These are phyloP conservation scores for Aphanomyces invadans DNA, from an alignment of 352 stramenopile species.

Conservation along the genomic window DNA sequence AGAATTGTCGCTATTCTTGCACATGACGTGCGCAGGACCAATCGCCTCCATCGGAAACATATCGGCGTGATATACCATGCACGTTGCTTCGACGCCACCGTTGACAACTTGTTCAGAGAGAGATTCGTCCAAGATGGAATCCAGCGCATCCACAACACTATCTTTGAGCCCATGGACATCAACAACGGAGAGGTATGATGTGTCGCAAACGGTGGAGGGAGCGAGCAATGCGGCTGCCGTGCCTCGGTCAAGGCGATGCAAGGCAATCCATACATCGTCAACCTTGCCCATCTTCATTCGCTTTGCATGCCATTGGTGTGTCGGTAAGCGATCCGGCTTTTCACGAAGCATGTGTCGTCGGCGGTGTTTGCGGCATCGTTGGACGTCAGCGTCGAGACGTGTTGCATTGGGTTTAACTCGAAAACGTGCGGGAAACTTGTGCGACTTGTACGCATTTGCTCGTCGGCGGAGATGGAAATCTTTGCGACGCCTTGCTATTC, in stretches of 20 bases:
- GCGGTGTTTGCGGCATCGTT: slow-evolving; percentile 17
- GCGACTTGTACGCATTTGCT: slow-evolving; percentile 17
- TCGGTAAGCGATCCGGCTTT: slow-evolving; percentile 10
- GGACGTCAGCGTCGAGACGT: not conserved
- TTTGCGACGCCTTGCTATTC: not conserved
- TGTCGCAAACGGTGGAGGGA: slow-evolving; percentile 5
- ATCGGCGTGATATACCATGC: slow-evolving; percentile 3
- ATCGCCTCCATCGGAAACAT: slow-evolving; percentile 9
- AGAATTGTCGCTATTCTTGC: not conserved
- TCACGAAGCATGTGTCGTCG: not conserved
- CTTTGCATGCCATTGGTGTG: slow-evolving; percentile 16
- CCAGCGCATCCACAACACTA: not conserved
- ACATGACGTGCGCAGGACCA: slow-evolving; percentile 3
- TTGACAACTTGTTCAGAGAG: not conserved
- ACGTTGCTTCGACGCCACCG: slow-evolving; percentile 4
- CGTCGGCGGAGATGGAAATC: slow-evolving; percentile 18
- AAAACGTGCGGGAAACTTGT: slow-evolving; percentile 17
- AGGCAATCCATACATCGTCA: not conserved
- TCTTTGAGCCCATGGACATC: not conserved
- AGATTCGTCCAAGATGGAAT: not conserved
- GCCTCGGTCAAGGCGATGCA: slow-evolving; percentile 2
- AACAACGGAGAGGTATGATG: not conserved
- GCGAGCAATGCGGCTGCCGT: slow-evolving; percentile 1
- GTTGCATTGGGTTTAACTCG: not conserved
- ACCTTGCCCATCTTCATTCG: slow-evolving; percentile 12